These are phyloP conservation scores for Apophysomyces trapeziformis DNA, from an alignment of 371 early-diverging fungal species.

Conservation along the genomic window DNA sequence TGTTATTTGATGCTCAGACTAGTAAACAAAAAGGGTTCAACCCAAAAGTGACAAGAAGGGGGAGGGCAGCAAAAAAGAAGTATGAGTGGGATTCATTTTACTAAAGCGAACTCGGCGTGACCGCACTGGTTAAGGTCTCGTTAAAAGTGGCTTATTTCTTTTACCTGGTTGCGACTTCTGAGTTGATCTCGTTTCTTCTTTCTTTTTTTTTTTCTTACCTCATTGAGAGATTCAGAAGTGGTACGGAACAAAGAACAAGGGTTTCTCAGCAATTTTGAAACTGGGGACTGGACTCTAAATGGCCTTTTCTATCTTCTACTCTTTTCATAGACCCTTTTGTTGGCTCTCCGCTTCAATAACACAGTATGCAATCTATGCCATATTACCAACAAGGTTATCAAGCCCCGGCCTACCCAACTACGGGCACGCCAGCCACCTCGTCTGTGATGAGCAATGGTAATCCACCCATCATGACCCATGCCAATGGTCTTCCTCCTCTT, in stretches of 20 bases:
- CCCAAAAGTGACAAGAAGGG: neutral
- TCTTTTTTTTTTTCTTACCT: slow-evolving; percentile 1
- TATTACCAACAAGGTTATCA: slow-evolving; percentile 15
- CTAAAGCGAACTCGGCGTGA: neutral
- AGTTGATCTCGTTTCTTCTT: neutral
- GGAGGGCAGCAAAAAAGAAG: too few species aligned
- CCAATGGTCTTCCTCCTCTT: slow-evolving; percentile 13
- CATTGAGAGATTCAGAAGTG: slow-evolving; percentile 4
- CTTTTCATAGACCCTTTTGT: slow-evolving; percentile 8
- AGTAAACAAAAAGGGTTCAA: neutral
- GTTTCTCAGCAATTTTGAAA: neutral
- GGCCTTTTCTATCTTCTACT: neutral
- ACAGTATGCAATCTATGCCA: slow-evolving; percentile 15
- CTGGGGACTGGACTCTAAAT: slow-evolving; percentile 6
- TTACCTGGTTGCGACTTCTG: neutral
- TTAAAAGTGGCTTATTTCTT: slow-evolving; percentile 5
- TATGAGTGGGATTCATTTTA: too few species aligned
- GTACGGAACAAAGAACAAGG: slow-evolving; percentile 2
- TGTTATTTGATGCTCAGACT: too few species aligned
- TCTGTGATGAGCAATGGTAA: slow-evolving; percentile 10
- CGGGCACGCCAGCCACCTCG: slow-evolving; percentile 3
- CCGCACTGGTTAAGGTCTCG: neutral
- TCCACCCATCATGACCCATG: slow-evolving; percentile 12
- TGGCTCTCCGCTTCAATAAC: slow-evolving; percentile 16
- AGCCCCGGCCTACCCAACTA: slow-evolving; percentile 6